phyloP scores from a whole-genome alignment of 108 stramenopile genomes.

The Skeletonema menzelii region DNA sequence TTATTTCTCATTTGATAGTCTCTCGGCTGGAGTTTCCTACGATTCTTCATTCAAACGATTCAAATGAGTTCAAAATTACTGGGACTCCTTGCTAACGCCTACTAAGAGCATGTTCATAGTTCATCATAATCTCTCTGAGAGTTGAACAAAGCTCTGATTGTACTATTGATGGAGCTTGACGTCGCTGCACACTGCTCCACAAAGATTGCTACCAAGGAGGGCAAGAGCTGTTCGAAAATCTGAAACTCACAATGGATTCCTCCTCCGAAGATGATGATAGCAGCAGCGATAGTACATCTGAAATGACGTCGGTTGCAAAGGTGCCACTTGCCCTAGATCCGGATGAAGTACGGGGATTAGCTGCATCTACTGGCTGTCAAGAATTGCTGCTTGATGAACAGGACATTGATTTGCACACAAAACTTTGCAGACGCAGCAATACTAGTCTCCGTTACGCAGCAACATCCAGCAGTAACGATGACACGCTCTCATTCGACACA shows the following conservation, averaged over 20 bases:
- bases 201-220: no score
- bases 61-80: neutral
- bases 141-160: no score
- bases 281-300: neutral
- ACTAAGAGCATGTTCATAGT: no score
- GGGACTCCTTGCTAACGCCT: neutral
- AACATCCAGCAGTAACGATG: neutral
- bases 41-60: neutral
- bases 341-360: neutral
- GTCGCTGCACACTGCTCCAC: no score
- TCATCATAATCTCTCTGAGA: no score
- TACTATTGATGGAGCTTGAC: no score
- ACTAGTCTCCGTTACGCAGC: neutral
- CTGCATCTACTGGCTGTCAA: neutral
- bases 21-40: no score
- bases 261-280: neutral
- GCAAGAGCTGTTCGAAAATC: neutral
- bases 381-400: neutral
- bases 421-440: neutral
- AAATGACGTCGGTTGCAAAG: neutral
- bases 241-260: neutral
- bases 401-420: neutral
- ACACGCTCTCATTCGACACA: neutral
- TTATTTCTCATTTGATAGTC: no score
- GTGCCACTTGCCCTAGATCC: neutral